Conservation (phyloP, 176 grass and related monocot genomes). For the maize (Zea mays) region Zm-B73-REFERENCE-NAM-5.0 NC_050096.1:277197501-277198000, state of each 20-base stretch:
- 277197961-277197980: too few species aligned
- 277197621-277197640: slow-evolving; percentile 22
- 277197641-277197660: background rate
- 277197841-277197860: too few species aligned
- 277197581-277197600: slow-evolving; percentile 32
- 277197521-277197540: background rate
- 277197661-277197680: slow-evolving; percentile 33
- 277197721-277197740: background rate
- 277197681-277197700: background rate
- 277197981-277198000: too few species aligned
- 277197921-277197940: too few species aligned
- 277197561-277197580: slow-evolving; percentile 11
- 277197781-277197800: background rate
- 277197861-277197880: too few species aligned
- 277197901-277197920: too few species aligned
- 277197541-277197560: background rate
- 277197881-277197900: too few species aligned
- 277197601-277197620: slow-evolving; percentile 16
- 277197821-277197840: background rate
- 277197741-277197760: background rate
- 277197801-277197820: background rate
- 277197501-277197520: background rate
- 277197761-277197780: background rate
- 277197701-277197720: slow-evolving; percentile 9
- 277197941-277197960: too few species aligned